Base-by-base conservation (phyloP, 495 filamentous ascomycete genomes). In the Neurospora pannonica region DNA sequence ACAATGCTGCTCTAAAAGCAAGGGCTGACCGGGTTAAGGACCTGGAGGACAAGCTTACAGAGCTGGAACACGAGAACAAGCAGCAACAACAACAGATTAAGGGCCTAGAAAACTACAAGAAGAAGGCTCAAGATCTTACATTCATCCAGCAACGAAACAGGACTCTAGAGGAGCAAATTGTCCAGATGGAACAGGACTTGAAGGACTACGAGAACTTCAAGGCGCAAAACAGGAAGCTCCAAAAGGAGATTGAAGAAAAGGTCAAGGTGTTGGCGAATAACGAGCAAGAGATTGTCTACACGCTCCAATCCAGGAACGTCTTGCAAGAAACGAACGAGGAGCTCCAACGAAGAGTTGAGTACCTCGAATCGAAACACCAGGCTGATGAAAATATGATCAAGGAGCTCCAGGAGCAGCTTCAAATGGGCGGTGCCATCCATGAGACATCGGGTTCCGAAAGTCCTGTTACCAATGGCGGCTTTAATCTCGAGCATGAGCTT, bases 61-160 rank as follows among this genome's bases (percentile, higher is more conserved):
- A 93, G 73, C 86, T 95, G 43, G 91, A 90, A 74, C 89, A 88
- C 21, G 90, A 94, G 71, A 89, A 90, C 43, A 91, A 91, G 72
- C 89, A 94, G 74, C 87, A 95, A 9, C 85, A 88, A n/a, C 92
- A 92, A 81, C 93, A 93, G 79, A 91, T 93, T 36, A 97, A 94
- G 77, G 89, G 88, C 19, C 87, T 89, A 0, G 92, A 94, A 73
- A 91, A 92, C 74, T 91, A 91, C 76, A 89, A 90, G 75, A 89
- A 92, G 78, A 94, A 95, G 80, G 83, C 93, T 28, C 89, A 95
- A 79, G 88, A 89, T 40, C 91, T 81, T 2, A 79, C 81, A 2
- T 73, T 69, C 19, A 81, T 82, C 39, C 79, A 81, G 67, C 78
- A 80, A 67, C 74, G 79, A 24, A 81, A 90, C 75, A 88, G 91